Conservation (phyloP, 345 rosid genomes). For the Cardiospermum halicacabum region DNA sequence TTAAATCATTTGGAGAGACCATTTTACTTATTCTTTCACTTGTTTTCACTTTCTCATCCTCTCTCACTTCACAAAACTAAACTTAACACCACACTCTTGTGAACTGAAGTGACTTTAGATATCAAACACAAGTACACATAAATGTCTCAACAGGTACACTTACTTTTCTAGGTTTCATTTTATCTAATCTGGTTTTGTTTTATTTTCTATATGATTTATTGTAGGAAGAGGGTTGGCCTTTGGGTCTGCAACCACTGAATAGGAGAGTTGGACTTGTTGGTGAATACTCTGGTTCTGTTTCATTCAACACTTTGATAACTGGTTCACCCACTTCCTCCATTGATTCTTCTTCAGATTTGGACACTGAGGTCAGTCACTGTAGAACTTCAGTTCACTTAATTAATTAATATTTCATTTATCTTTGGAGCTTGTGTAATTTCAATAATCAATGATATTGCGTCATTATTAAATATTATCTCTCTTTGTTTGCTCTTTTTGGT, state of each 20-base stretch:
- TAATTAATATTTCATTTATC: constrained; percentile 2
- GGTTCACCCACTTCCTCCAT: constrained; percentile 40
- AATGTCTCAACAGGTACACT: constrained; percentile 35
- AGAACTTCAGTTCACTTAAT: no score
- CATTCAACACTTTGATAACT: constrained; percentile 40
- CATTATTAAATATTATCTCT: background rate
- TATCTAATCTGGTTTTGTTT: background rate
- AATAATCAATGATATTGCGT: background rate
- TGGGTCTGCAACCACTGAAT: constrained; percentile 44
- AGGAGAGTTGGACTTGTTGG: constrained; percentile 27
- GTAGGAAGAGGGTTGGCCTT: constrained; percentile 53
- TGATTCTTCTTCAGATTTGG: constrained; percentile 51
- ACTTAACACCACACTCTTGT: no score
- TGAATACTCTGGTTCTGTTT: constrained; percentile 33
- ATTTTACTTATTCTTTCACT: no score
- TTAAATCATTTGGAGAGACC: no score
- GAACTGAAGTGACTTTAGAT: constrained; percentile 15
- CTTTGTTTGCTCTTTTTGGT: constrained; percentile 13
- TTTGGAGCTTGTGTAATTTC: background rate
- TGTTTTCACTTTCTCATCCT: background rate
- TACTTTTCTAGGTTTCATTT: constrained; percentile 22
- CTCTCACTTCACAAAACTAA: no score
- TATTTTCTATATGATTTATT: constrained; percentile 10
- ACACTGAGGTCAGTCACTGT: constrained; percentile 60
- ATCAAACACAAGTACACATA: constrained; percentile 14